phyloP scores from a whole-genome alignment of 2,329 filamentous ascomycete genomes.

The Exophiala aquamarina region DNA sequence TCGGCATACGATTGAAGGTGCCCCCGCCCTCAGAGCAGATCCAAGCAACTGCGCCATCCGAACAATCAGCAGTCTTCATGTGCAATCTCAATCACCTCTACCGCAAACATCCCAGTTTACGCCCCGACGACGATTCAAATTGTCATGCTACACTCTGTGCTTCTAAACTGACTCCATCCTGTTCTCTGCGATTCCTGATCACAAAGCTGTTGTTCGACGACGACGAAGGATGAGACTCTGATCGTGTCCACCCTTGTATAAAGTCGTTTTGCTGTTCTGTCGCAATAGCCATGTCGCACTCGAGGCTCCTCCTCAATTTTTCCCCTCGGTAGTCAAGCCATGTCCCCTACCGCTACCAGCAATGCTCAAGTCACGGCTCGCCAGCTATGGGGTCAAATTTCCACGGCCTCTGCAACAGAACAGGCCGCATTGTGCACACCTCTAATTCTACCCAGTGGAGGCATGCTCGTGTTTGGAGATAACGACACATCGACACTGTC shows the following conservation, averaged over 20 bases:
- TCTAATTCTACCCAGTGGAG: conserved; percentile 61
- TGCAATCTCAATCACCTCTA: no score
- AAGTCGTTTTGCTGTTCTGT: conserved; percentile 16
- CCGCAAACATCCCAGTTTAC: no score
- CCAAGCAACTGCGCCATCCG: no score
- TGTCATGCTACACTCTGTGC: no score
- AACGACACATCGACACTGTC: conserved; percentile 45
- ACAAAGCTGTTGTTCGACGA: no score
- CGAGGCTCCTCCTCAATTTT: conserved; percentile 1
- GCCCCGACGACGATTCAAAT: no score
- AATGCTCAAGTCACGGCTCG: conserved; percentile 24
- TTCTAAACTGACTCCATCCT: no score
- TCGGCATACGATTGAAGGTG: no score
- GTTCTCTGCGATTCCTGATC: no score
- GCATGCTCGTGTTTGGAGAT: conserved; percentile 42
- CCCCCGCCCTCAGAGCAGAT: no score
- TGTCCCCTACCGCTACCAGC: conserved; percentile 12
- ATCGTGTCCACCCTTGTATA: conserved; percentile 13
- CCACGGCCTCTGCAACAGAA: conserved; percentile 30
- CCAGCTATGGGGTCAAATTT: conserved; percentile 28
- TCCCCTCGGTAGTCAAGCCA: conserved; percentile 20
- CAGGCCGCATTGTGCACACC: conserved; percentile 57
- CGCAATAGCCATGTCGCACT: conserved; percentile 16
- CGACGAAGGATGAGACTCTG: neutral
- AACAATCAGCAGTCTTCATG: no score